These are phyloP conservation scores for sorghum (Sorghum bicolor) DNA, from an alignment of 176 grass and related monocot species.

Conservation along the genomic window Sorghum_bicolor_NCBIv3 NC_012870.2:77643501-77644000, in stretches of 20 bases:
- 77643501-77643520: neutral
- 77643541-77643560: neutral
- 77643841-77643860: constrained; percentile 22
- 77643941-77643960: constrained; percentile 42
- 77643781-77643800: constrained; percentile 29
- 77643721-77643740: constrained; percentile 6
- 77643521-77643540: neutral
- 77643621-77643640: neutral
- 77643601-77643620: constrained; percentile 8
- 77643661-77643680: neutral
- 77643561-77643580: neutral
- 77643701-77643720: neutral
- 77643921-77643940: constrained; percentile 84
- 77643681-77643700: constrained; percentile 35
- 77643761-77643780: constrained; percentile 24
- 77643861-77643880: constrained; percentile 20
- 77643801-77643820: neutral
- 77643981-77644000: constrained; percentile 86
- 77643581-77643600: constrained; percentile 15
- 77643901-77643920: constrained; percentile 90
- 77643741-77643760: neutral
- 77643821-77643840: constrained; percentile 25
- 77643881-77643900: constrained; percentile 61
- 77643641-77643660: constrained; percentile 6
- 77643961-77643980: constrained; percentile 74